Evolutionary conservation across 1,284 basidiomycete species (phyloP).

Genomic region (Ustilago loliicola): DNA sequence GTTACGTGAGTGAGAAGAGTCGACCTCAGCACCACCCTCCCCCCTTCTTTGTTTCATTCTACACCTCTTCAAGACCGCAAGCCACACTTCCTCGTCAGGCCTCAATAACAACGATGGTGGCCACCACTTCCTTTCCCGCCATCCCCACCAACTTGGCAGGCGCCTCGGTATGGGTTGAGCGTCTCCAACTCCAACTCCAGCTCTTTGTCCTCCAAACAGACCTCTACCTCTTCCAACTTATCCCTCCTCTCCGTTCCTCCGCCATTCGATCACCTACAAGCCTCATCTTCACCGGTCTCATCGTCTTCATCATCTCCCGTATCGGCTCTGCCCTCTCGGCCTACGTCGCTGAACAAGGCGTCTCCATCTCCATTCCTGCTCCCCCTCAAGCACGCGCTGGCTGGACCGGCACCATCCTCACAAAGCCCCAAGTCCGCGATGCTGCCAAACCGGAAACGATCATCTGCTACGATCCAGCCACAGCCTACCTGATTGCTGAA

Average conservation of each 20-base stretch:
- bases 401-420: conserved; percentile 51
- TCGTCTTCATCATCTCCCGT: conserved; percentile 35
- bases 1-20: no score
- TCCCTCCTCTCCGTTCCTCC: conserved; percentile 26
- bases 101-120: not conserved
- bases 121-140: not conserved
- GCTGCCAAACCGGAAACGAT: conserved; percentile 74
- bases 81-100: not conserved
- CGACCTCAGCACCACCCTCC: not conserved
- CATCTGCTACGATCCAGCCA: conserved; percentile 91
- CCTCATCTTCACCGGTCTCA: conserved; percentile 36
- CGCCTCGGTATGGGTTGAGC: conserved; percentile 10
- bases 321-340: conserved; percentile 13
- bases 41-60: not conserved
- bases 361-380: conserved; percentile 29
- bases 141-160: not conserved
- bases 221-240: conserved; percentile 37
- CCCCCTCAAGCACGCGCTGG: conserved; percentile 51
- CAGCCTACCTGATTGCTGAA: conserved; percentile 81
- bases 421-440: conserved; percentile 31
- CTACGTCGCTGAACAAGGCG: conserved; percentile 30
- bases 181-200: conserved; percentile 21
- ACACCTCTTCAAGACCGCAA: not conserved
- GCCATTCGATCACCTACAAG: conserved; percentile 37
- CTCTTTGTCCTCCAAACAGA: conserved; percentile 45